phyloP scores from a whole-genome alignment of 2,329 filamentous ascomycete species.

The Arthrobotrys sphaeroides region DNA sequence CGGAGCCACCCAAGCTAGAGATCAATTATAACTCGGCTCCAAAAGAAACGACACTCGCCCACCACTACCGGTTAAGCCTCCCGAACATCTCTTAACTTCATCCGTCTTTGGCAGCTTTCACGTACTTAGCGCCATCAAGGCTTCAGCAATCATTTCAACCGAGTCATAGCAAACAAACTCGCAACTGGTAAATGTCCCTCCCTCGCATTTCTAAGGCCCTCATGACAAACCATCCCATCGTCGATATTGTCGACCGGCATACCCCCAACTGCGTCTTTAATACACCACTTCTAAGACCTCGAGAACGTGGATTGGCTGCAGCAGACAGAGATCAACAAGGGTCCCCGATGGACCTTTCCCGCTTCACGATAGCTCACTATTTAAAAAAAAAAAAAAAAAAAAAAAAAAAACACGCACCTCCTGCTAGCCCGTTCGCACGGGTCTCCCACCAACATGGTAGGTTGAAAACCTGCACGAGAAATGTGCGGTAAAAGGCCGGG shows the following conservation, averaged over 20 bases:
- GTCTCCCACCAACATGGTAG: slow-evolving; percentile 54
- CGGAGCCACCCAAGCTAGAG: slow-evolving; percentile 15
- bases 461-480: slow-evolving; percentile 28
- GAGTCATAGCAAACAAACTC: slow-evolving; percentile 21
- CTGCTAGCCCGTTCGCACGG: slow-evolving; percentile 47
- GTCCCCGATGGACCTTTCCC: slow-evolving; percentile 53
- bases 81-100: slow-evolving; percentile 25
- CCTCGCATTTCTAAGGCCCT: slow-evolving; percentile 4
- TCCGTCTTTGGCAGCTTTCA: slow-evolving; percentile 13
- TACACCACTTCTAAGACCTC: slow-evolving; percentile 30
- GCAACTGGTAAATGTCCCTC: slow-evolving; percentile 8
- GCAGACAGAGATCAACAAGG: slow-evolving; percentile 52
- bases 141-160: slow-evolving; percentile 16
- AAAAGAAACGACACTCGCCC: slow-evolving; percentile 13
- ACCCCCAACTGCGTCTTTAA: slow-evolving; percentile 49
- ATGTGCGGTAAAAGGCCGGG: slow-evolving; percentile 38
- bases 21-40: slow-evolving; percentile 25
- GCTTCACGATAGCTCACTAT: slow-evolving; percentile 52
- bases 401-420: slow-evolving; percentile 50
- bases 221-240: slow-evolving; percentile 46
- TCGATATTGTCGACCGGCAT: slow-evolving; percentile 26
- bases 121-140: slow-evolving; percentile 7
- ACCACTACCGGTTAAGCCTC: slow-evolving; percentile 39
- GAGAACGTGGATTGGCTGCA: slow-evolving; percentile 54
- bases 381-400: slow-evolving; percentile 54